Evolutionary conservation across 2,329 filamentous ascomycete genomes (phyloP).

Genomic region (Mycocentrospora acerina): DNA sequence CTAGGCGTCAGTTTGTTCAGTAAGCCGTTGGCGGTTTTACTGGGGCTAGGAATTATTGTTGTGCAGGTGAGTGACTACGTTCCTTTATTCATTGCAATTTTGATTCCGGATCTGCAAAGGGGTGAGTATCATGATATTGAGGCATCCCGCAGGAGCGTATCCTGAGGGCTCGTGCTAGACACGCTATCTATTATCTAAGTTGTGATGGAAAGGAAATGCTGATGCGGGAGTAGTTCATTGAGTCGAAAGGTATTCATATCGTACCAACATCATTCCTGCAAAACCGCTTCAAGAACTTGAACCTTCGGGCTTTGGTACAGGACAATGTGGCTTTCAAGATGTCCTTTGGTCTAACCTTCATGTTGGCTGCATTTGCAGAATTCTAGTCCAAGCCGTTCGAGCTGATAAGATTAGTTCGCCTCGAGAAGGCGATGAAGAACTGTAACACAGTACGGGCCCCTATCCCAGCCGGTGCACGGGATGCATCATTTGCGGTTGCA

Average conservation of each 20-base stretch:
- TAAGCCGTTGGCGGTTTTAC: constrained; percentile 65
- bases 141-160: no score
- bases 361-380: constrained; percentile 65
- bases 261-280: constrained; percentile 53
- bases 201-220: constrained; percentile 13
- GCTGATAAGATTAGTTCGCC: no score
- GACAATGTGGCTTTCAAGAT: constrained; percentile 65
- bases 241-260: constrained; percentile 54
- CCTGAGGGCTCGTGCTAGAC: neutral
- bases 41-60: constrained; percentile 64
- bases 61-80: constrained; percentile 56
- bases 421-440: constrained; percentile 2
- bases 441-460: constrained; percentile 9
- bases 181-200: constrained; percentile 14
- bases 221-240: constrained; percentile 46
- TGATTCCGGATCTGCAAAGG: neutral
- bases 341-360: constrained; percentile 72
- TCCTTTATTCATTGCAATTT: neutral
- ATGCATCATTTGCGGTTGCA: constrained; percentile 34
- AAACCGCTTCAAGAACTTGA: constrained; percentile 52
- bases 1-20: constrained; percentile 70
- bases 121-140: no score
- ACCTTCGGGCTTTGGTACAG: constrained; percentile 55
- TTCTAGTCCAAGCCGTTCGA: constrained; percentile 42
- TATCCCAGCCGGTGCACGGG: constrained; percentile 24